Percentiles rank a stretch among this genome's conserved stretches.
phyloP scores from a whole-genome alignment of 2,329 filamentous ascomycete genomes.

The Phaeosphaeria sp. region DNA sequence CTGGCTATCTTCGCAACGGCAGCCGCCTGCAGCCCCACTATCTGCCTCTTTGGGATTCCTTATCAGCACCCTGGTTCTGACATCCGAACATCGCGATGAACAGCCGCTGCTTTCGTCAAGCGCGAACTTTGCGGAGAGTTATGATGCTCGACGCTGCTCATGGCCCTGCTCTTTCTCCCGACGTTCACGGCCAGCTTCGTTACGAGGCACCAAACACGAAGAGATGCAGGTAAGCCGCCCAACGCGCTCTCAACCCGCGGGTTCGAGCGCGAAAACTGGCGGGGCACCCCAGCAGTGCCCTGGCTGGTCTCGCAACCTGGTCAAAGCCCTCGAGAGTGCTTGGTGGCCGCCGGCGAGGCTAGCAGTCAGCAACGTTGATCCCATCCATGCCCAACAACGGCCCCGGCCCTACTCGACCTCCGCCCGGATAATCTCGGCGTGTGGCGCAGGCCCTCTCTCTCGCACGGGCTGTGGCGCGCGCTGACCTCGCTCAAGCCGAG shows the following conservation, averaged over 20 bases:
- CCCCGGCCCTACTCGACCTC: not conserved
- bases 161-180: not conserved
- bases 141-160: conserved; percentile 9
- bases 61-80: conserved; percentile 7
- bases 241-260: not conserved
- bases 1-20: conserved; percentile 6
- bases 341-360: conserved; percentile 2
- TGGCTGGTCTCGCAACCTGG: not conserved
- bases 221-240: conserved; percentile 1
- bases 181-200: not conserved
- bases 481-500: conserved; percentile 6
- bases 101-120: conserved; percentile 11
- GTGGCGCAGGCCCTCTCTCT: not conserved
- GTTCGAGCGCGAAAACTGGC: conserved; percentile 2
- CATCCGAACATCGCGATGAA: conserved; percentile 18
- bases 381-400: not conserved
- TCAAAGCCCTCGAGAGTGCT: not conserved
- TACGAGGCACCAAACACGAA: not conserved
- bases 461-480: not conserved
- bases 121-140: conserved; percentile 8
- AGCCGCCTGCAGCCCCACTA: conserved; percentile 15
- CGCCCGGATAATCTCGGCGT: not conserved
- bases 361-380: not conserved
- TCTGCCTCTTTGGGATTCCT: conserved; percentile 8
- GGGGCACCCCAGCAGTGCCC: conserved; percentile 1